A percentile compares a stretch with the other conserved stretches of the same genome.
Evolutionary conservation across 768 basidiomycete species (phyloP).

Genomic region (Amanita jacksonii): DNA sequence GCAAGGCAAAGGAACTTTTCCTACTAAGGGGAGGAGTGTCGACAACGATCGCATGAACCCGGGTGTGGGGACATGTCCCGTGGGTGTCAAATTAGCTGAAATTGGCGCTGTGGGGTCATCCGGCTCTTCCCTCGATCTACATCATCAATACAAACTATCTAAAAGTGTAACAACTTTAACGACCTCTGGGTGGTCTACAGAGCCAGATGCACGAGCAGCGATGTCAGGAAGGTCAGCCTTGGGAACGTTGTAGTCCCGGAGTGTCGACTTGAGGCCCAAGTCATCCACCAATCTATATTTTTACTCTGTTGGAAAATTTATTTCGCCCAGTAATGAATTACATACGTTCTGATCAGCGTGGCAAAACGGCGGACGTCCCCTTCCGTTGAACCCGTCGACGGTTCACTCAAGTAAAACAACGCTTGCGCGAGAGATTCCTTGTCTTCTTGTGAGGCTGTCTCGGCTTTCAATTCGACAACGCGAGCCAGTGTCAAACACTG

Average conservation of each 20-base stretch:
- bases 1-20: too few relatives aligned
- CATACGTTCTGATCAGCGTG: constrained; percentile 44
- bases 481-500: constrained; percentile 68
- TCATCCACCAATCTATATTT: constrained; percentile 42
- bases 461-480: constrained; percentile 49
- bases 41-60: too few relatives aligned
- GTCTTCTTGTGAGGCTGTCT: constrained; percentile 47
- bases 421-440: constrained; percentile 49
- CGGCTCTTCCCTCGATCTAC: neutral
- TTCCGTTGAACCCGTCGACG: constrained; percentile 54
- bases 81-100: too few relatives aligned
- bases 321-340: constrained; percentile 7
- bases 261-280: constrained; percentile 49
- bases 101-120: neutral
- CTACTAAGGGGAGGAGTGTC: too few relatives aligned
- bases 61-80: too few relatives aligned
- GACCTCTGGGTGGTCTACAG: constrained; percentile 27
- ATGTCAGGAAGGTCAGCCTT: constrained; percentile 42
- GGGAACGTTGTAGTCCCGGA: constrained; percentile 58
- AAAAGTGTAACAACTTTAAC: constrained; percentile 40
- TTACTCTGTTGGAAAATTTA: too few relatives aligned
- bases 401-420: constrained; percentile 47
- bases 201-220: constrained; percentile 38
- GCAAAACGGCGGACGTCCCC: constrained; percentile 52
- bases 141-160: constrained; percentile 30